phyloP scores from a whole-genome alignment of 306 rosid species.

The Pterocarpus santalinus region DNA sequence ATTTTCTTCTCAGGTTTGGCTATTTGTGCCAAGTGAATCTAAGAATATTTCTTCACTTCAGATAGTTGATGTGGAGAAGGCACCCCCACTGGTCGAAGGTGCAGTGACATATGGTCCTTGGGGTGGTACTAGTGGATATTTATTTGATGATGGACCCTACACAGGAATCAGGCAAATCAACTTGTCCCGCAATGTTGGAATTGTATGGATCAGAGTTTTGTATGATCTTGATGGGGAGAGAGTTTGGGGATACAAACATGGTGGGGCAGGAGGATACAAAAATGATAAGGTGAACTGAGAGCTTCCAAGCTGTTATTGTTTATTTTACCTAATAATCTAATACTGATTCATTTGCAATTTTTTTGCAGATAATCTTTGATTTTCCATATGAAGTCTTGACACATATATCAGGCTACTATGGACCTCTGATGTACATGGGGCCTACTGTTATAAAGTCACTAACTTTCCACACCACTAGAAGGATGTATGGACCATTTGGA shows the following conservation, averaged over 20 bases:
- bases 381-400: conserved; percentile 85
- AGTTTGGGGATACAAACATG: conserved; percentile 76
- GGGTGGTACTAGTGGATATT: conserved; percentile 79
- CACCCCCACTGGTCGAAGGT: conserved; percentile 62
- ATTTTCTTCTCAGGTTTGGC: no score
- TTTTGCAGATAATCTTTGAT: conserved; percentile 76
- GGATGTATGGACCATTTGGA: conserved; percentile 81
- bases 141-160: conserved; percentile 79
- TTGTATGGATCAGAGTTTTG: conserved; percentile 73
- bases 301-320: no score
- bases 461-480: conserved; percentile 76
- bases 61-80: conserved; percentile 49
- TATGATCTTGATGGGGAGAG: conserved; percentile 76
- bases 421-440: conserved; percentile 83
- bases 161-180: conserved; percentile 77
- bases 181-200: conserved; percentile 76
- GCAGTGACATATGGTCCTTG: conserved; percentile 80
- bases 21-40: no score
- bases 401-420: conserved; percentile 79
- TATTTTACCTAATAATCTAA: background rate
- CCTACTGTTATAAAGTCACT: conserved; percentile 78
- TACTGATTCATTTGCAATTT: background rate
- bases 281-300: conserved; percentile 71
- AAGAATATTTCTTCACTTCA: conserved; percentile 25
- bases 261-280: conserved; percentile 88